Conservation (phyloP, 1,284 basidiomycete species). For the Fomes fomentarius region DNA sequence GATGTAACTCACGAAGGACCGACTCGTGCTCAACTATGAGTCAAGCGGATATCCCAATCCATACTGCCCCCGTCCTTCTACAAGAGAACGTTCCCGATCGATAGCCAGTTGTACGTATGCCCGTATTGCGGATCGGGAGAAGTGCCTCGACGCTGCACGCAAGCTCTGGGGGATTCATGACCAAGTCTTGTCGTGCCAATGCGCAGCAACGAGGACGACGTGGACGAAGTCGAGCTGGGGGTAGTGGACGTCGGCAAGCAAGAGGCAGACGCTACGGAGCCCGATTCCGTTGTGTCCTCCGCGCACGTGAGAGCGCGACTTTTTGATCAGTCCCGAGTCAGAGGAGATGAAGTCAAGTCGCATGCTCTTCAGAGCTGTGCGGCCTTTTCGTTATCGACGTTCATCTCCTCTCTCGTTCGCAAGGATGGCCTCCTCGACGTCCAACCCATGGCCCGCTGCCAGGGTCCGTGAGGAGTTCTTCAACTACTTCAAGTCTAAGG, state of each 20-base stretch:
- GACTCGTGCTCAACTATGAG: too few relatives aligned
- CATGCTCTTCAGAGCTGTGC: constrained; percentile 22
- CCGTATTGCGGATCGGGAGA: too few relatives aligned
- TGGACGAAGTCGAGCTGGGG: too few relatives aligned
- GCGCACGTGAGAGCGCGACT: constrained; percentile 23
- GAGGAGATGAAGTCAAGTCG: constrained; percentile 18
- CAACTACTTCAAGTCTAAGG: constrained; percentile 77
- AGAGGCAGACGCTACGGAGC: constrained; percentile 4
- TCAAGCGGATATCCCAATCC: too few relatives aligned
- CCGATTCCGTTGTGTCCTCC: constrained; percentile 7
- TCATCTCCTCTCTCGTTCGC: constrained; percentile 15
- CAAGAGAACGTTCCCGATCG: too few relatives aligned
- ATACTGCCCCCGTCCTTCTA: too few relatives aligned
- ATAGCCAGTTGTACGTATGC: too few relatives aligned
- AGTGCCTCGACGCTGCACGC: too few relatives aligned
- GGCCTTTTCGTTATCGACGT: constrained; percentile 20
- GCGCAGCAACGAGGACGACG: neutral
- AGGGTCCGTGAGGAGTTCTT: constrained; percentile 79
- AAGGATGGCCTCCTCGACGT: constrained; percentile 18
- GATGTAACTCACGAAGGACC: too few relatives aligned
- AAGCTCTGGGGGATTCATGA: too few relatives aligned
- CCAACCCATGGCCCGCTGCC: constrained; percentile 63
- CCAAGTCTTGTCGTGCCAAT: too few relatives aligned
- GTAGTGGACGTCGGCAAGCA: constrained; percentile 12
- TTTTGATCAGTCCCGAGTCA: constrained; percentile 26